These are phyloP conservation scores for Heterobasidion annosum DNA, from an alignment of 1,284 basidiomycete genomes.

Conservation along the genomic window DNA sequence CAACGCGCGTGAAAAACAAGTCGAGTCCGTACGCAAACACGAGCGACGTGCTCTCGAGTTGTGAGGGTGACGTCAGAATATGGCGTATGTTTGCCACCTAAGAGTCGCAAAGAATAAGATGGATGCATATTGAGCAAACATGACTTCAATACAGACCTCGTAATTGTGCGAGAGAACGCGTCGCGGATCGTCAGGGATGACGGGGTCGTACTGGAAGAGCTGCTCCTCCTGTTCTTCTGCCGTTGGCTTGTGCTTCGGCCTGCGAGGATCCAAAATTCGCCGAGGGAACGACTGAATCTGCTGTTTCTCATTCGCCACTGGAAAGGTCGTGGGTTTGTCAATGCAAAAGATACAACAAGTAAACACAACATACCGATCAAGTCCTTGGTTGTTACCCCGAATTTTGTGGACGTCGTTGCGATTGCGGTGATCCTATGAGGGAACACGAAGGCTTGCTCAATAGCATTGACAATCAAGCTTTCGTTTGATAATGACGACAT, in stretches of 20 bases:
- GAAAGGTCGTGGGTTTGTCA: neutral
- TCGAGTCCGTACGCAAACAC: slow-evolving; percentile 85
- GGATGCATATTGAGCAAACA: slow-evolving; percentile 2
- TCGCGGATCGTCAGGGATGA: slow-evolving; percentile 67
- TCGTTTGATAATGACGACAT: slow-evolving; percentile 58
- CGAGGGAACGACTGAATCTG: slow-evolving; percentile 75
- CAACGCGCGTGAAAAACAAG: slow-evolving; percentile 75
- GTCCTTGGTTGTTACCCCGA: slow-evolving; percentile 84
- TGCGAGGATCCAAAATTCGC: slow-evolving; percentile 74
- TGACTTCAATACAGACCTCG: slow-evolving; percentile 34
- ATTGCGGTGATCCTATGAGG: slow-evolving; percentile 64
- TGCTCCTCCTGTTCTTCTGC: slow-evolving; percentile 79
- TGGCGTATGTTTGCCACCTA: slow-evolving; percentile 60
- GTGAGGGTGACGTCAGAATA: slow-evolving; percentile 71
- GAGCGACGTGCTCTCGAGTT: slow-evolving; percentile 89
- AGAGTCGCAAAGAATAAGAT: neutral
- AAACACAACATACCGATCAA: slow-evolving; percentile 54
- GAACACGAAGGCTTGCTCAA: slow-evolving; percentile 68
- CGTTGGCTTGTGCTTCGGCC: slow-evolving; percentile 75
- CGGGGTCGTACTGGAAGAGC: slow-evolving; percentile 78
- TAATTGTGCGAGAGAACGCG: slow-evolving; percentile 75
- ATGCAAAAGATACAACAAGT: neutral
- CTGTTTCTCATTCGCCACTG: slow-evolving; percentile 71
- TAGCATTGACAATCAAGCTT: slow-evolving; percentile 40
- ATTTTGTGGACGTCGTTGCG: slow-evolving; percentile 73